Percentiles rank a stretch among this genome's conserved stretches.
Conservation (phyloP, 352 stramenopile species). For the Discostella stelligera region DNA sequence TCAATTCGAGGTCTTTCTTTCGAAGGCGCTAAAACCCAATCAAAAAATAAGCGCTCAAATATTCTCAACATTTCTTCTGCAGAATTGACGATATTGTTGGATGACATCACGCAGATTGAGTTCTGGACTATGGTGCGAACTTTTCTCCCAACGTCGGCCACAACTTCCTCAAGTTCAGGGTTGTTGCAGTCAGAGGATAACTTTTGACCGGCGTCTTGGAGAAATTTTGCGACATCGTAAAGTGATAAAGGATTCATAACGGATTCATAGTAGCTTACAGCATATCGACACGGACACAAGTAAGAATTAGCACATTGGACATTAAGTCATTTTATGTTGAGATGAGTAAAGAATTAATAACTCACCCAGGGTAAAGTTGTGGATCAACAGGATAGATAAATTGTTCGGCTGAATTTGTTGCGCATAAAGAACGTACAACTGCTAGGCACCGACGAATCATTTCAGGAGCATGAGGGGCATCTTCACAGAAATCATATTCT, state of each 20-base stretch:
- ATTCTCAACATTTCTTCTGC: slow-evolving; percentile 79
- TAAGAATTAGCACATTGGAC: not conserved
- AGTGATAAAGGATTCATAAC: slow-evolving; percentile 77
- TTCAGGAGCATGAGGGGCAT: slow-evolving; percentile 70
- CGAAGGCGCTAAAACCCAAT: slow-evolving; percentile 79
- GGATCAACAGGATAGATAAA: slow-evolving; percentile 83
- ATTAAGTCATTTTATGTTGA: not conserved
- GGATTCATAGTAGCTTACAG: slow-evolving; percentile 78
- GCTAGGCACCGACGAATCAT: slow-evolving; percentile 80
- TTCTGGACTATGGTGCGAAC: slow-evolving; percentile 78
- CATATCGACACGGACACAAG: slow-evolving; percentile 6
- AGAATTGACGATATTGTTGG: slow-evolving; percentile 71
- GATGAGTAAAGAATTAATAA: slow-evolving; percentile 3
- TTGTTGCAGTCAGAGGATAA: slow-evolving; percentile 43
- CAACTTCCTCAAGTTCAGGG: slow-evolving; percentile 56
- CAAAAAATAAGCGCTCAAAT: slow-evolving; percentile 82
- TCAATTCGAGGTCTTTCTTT: slow-evolving; percentile 59
- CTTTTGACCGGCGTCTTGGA: slow-evolving; percentile 63
- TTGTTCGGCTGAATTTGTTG: slow-evolving; percentile 68
- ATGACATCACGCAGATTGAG: slow-evolving; percentile 70
- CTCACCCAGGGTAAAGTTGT: slow-evolving; percentile 75
- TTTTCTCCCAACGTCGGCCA: slow-evolving; percentile 72
- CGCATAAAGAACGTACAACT: slow-evolving; percentile 70
- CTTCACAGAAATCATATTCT: slow-evolving; percentile 79
- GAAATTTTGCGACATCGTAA: slow-evolving; percentile 65